Base-by-base conservation (phyloP, 352 stramenopile species). In the Pythium brachiatum region DNA sequence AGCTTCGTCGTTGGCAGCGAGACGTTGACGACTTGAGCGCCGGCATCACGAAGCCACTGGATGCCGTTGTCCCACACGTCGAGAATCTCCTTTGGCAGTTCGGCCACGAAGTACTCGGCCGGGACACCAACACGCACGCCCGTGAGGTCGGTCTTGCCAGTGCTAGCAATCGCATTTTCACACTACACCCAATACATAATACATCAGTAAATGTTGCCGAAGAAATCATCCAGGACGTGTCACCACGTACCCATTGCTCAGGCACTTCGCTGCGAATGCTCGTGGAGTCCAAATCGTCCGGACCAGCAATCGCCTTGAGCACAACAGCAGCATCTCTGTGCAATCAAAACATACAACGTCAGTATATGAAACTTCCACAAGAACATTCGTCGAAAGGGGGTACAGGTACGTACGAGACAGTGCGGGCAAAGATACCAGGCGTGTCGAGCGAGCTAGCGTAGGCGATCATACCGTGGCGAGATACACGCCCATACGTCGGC, bases 391-490 rank as follows among this genome's bases (percentile, higher is more conserved):
- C 29, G 13, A 32, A 38, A 34, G 1, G 39, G 53, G n/a, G n/a
- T n/a, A n/a, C n/a, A 27, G 41, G 6, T 23, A 73, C 70, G 57
- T 65, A 89, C 83, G 76, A 80, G 25, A 96, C 82, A 27, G 81
- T 95, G 60, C 82, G 82, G 3, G 90, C 77, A 23, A 99, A 85
- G 59, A 99, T 88, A 15, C 97, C 97, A 0, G 97, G 85, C 0
- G 93, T 98, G 78, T 99, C 97, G 25, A 99, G 79, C 18, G 93
- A 99, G 31, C 89, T 98, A 4, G 95, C 96, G 67, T 98, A 99
- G 50, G 92, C 92, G 56, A 99, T 98, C 72, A 99, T 90, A 16
- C 97, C 97, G 60, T 98, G 87, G 26, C 96, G 83, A 16, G 95
- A 98, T n/a, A 99, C 82, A n/a, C 86, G 76, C 13, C 97, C 97